phyloP scores from a whole-genome alignment of 1,139 yeast species.

The Geotrichum bryndzae region DNA sequence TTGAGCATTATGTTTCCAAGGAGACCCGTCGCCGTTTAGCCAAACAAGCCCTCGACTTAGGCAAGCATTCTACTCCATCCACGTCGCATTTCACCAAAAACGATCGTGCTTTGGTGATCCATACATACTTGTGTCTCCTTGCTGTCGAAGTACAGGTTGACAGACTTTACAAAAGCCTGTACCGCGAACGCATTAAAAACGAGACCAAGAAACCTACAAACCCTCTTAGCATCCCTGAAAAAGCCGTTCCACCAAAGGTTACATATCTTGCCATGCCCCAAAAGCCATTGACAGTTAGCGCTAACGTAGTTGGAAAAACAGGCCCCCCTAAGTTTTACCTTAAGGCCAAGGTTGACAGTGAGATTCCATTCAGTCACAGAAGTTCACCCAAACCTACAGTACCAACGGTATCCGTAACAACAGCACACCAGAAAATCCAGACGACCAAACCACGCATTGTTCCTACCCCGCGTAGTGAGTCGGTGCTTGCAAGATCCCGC shows the following conservation, averaged over 20 bases:
- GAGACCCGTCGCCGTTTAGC: constrained; percentile 37
- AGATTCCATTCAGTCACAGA: constrained; percentile 15
- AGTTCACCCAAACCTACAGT: constrained; percentile 8
- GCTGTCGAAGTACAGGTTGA: constrained; percentile 61
- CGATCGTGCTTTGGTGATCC: constrained; percentile 44
- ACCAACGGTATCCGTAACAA: constrained; percentile 10
- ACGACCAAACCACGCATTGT: constrained; percentile 14
- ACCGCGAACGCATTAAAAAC: constrained; percentile 15
- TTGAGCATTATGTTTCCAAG: constrained; percentile 45
- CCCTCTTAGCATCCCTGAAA: constrained; percentile 11
- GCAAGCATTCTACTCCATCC: constrained; percentile 11
- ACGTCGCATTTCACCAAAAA: constrained; percentile 33
- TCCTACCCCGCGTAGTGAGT: constrained; percentile 1
- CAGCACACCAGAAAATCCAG: constrained; percentile 16
- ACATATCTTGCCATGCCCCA: neutral
- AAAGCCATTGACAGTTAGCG: constrained; percentile 6
- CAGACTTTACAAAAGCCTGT: constrained; percentile 45
- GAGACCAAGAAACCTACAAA: constrained; percentile 6
- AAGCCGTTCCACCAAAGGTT: neutral
- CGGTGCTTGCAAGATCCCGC: constrained; percentile 3
- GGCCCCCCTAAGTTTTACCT: constrained; percentile 15
- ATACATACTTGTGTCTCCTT: constrained; percentile 43
- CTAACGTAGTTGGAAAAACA: neutral
- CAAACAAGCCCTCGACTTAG: constrained; percentile 30
- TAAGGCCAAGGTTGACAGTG: constrained; percentile 13